Evolutionary conservation across 1,139 yeast species (phyloP).

Genomic region (Hemisphaericaspora xylanilytica): DNA sequence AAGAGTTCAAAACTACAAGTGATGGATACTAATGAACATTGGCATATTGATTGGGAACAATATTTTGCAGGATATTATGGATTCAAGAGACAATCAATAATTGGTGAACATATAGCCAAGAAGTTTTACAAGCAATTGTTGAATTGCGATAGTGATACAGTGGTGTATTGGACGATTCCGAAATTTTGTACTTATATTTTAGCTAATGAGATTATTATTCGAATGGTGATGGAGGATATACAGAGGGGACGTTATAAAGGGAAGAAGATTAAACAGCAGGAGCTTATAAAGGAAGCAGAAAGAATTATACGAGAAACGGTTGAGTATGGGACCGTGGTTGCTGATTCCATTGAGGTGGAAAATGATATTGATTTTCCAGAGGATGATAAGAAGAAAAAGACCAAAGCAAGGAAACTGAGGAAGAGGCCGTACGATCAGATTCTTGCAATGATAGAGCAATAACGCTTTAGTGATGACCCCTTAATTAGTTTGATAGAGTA

Average conservation of each 20-base stretch:
- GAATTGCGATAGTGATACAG: slow-evolving; percentile 29
- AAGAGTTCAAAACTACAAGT: slow-evolving; percentile 38
- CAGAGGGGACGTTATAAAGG: neutral
- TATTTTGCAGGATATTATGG: slow-evolving; percentile 68
- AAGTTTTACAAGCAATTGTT: slow-evolving; percentile 24
- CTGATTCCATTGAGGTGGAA: slow-evolving; percentile 35
- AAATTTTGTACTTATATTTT: slow-evolving; percentile 58
- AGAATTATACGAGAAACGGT: slow-evolving; percentile 43
- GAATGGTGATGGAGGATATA: slow-evolving; percentile 48
- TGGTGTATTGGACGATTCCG: slow-evolving; percentile 59
- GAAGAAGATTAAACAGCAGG: slow-evolving; percentile 7
- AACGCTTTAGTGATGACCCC: neutral
- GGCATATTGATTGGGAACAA: slow-evolving; percentile 42
- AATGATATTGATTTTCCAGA: slow-evolving; percentile 25
- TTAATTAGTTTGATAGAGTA: neutral
- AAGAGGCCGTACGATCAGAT: neutral
- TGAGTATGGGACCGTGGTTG: slow-evolving; percentile 55
- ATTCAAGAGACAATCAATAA: slow-evolving; percentile 49
- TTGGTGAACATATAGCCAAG: slow-evolving; percentile 39
- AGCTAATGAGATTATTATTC: slow-evolving; percentile 60
- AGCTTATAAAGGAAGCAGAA: slow-evolving; percentile 42
- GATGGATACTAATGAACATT: slow-evolving; percentile 48
- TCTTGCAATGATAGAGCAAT: too few species aligned
- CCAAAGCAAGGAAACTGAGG: slow-evolving; percentile 1
- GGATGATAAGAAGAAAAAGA: slow-evolving; percentile 4